These are phyloP conservation scores for Termitomyces bulborhizus DNA, from an alignment of 768 basidiomycete species.

Conservation along the genomic window DNA sequence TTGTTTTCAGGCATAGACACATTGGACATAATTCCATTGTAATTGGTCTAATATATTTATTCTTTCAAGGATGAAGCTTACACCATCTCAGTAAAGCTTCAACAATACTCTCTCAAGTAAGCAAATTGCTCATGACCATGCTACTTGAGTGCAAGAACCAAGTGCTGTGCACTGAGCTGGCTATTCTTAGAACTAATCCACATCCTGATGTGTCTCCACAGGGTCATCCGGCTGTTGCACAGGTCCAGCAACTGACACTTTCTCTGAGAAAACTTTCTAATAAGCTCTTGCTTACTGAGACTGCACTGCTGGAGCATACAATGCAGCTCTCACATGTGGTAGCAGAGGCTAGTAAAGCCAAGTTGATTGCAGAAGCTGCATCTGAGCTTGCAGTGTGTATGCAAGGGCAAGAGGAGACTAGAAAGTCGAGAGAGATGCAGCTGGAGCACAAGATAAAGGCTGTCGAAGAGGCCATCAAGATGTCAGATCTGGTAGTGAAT, in stretches of 20 bases:
- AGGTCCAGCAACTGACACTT: constrained; percentile 53
- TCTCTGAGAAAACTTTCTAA: constrained; percentile 63
- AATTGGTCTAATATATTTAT: constrained; percentile 7
- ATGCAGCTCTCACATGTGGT: constrained; percentile 37
- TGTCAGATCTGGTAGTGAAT: constrained; percentile 59
- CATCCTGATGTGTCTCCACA: constrained; percentile 27
- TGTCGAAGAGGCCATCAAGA: constrained; percentile 51
- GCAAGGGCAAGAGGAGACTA: constrained; percentile 50
- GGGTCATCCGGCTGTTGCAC: constrained; percentile 22
- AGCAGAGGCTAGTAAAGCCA: constrained; percentile 37
- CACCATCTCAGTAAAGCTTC: constrained; percentile 57
- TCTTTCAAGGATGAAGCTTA: constrained; percentile 62
- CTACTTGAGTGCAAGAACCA: constrained; percentile 57
- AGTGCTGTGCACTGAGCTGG: constrained; percentile 48
- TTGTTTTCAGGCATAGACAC: constrained; percentile 40
- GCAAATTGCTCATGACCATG: constrained; percentile 40
- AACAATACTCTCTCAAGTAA: constrained; percentile 51
- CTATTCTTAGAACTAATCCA: constrained; percentile 47
- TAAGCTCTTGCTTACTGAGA: constrained; percentile 60
- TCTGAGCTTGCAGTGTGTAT: constrained; percentile 49
- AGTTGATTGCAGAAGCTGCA: constrained; percentile 40
- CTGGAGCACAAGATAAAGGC: constrained; percentile 38
- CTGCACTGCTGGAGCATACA: constrained; percentile 41
- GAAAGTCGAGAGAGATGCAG: constrained; percentile 39
- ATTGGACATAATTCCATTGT: constrained; percentile 5